phyloP scores from a whole-genome alignment of 192 early-diverging fungal species.

The Backusella australiensis region DNA sequence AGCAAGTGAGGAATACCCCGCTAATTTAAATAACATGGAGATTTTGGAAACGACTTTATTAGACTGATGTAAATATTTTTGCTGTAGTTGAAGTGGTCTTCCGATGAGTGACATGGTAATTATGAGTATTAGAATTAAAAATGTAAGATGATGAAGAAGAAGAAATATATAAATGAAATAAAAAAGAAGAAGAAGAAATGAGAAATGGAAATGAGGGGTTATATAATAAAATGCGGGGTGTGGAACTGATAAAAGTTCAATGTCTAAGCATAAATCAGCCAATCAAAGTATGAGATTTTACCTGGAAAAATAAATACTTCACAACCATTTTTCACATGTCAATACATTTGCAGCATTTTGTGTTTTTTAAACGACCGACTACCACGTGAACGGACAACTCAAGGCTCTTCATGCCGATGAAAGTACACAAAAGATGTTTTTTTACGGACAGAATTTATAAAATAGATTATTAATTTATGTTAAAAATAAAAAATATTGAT shows the following conservation, averaged over 20 bases:
- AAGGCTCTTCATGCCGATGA: conserved; percentile 4
- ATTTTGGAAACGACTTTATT: conserved; percentile 11
- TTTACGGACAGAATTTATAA: not conserved
- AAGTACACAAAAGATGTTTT: not conserved
- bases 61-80: conserved; percentile 2
- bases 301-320: not conserved
- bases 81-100: conserved; percentile 2
- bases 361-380: conserved; percentile 1
- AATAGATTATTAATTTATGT: not conserved
- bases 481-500: not conserved
- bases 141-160: not conserved
- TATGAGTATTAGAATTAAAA: not conserved
- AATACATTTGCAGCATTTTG: not conserved
- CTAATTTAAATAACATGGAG: conserved; percentile 20
- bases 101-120: not conserved
- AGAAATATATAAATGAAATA: not conserved
- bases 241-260: not conserved
- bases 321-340: conserved; percentile 4
- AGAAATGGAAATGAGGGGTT: not conserved
- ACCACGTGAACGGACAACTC: not conserved
- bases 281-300: not conserved
- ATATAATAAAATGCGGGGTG: not conserved
- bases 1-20: conserved; percentile 31
- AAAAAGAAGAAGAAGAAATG: not conserved
- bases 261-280: not conserved